Conservation (phyloP, 257 asterid genomes). For the Linaria vulgaris region DNA sequence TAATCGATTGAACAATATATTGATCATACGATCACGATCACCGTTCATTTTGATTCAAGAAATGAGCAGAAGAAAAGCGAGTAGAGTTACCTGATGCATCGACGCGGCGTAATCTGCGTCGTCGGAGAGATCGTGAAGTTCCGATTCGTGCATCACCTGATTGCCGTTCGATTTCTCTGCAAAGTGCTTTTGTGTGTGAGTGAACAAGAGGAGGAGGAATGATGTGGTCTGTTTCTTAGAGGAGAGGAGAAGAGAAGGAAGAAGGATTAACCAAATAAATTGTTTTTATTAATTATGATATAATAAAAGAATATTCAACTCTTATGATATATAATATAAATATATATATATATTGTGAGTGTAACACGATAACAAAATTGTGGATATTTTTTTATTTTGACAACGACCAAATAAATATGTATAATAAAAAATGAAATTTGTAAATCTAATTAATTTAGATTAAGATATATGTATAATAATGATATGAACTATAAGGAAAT, state of each 20-base stretch:
- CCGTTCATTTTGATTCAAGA: too few species aligned
- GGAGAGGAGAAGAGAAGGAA: conserved; percentile 31
- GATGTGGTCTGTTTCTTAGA: conserved; percentile 26
- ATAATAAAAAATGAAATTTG: too few species aligned
- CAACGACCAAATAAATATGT: too few species aligned
- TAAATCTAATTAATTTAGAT: too few species aligned
- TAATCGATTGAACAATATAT: conserved; percentile 13
- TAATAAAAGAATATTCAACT: too few species aligned
- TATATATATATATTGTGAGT: too few species aligned
- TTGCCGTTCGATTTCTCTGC: background rate
- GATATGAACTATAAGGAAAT: too few species aligned
- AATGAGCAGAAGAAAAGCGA: conserved; percentile 14
- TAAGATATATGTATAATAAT: too few species aligned
- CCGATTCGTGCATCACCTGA: conserved; percentile 66
- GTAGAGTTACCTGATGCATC: conserved; percentile 57
- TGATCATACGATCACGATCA: conserved; percentile 7
- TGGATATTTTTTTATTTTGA: too few species aligned
- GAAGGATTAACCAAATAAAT: conserved; percentile 15
- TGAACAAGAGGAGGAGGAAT: background rate
- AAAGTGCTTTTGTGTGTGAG: conserved; percentile 15
- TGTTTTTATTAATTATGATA: too few species aligned
- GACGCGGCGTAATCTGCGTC: conserved; percentile 96
- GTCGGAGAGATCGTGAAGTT: conserved; percentile 76
- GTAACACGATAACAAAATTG: too few species aligned
- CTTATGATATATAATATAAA: too few species aligned